Evolutionary conservation across 345 rosid species (phyloP).

Genomic region (Salix viminalis): DNA sequence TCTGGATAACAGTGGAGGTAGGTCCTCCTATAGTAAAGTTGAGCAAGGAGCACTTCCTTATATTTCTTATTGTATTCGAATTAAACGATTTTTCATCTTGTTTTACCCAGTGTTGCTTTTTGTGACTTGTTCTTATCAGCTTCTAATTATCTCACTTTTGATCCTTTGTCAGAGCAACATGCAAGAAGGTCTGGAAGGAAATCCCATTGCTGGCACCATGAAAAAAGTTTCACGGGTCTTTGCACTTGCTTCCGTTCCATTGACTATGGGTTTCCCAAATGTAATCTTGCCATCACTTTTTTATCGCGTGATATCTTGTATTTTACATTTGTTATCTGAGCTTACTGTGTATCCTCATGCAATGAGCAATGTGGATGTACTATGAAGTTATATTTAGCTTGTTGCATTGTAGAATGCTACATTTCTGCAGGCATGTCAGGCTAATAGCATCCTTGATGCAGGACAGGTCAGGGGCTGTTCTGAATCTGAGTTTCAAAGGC

Average conservation of each 20-base stretch:
- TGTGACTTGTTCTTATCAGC: background rate
- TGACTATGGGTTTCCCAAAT: constrained; percentile 74
- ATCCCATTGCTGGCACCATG: constrained; percentile 48
- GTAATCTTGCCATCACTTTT: constrained; percentile 21
- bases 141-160: constrained; percentile 5
- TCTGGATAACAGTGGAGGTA: constrained; percentile 84
- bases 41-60: background rate
- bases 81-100: background rate
- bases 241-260: constrained; percentile 61
- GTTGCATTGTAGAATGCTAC: background rate
- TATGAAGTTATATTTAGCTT: background rate
- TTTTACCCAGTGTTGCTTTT: background rate
- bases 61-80: background rate
- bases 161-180: constrained; percentile 47
- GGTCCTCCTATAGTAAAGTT: background rate
- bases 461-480: background rate
- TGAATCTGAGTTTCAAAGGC: no score
- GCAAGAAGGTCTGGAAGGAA: constrained; percentile 93
- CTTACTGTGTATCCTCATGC: background rate
- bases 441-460: background rate
- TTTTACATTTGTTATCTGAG: no score
- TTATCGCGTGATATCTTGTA: background rate
- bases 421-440: background rate
- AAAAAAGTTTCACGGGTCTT: constrained; percentile 55
- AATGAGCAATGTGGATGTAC: background rate